Evolutionary conservation across 768 basidiomycete species (phyloP), one percentile per base, ranked within the genome.

Genomic region (Boletus subparvulus): DNA sequence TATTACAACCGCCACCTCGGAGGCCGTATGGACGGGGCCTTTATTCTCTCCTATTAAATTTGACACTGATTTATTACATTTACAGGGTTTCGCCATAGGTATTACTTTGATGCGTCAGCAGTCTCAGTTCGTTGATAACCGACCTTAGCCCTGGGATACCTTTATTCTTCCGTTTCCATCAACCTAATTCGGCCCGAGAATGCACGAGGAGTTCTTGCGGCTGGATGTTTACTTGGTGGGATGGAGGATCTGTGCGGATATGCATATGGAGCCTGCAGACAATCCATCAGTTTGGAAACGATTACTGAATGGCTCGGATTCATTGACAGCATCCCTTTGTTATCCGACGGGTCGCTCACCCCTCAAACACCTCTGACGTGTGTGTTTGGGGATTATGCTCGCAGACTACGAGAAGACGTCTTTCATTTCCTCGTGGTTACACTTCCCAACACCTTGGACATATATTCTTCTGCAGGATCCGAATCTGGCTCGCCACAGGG

Each of bases 181-280:
- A 81, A 76, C 66, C 73, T 85, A 58, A 80, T 95, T 62, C 82
- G 81, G 65, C 81, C 88, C 49, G 81, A 85, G 66, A 94, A 94
- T 73, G 88, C 92, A 54, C 85, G 92, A 67, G 86, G 85, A 19
- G 88, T 93, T 39, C 84, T 96, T 48, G 90, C 92, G 45, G 88
- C 92, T 44, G 89, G 88, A 14, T 91, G 86, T 72, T 77, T 93
- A 35, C 82, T 94, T 44, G 91, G 90, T 50, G 92, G 90, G 43
- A 89, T 94, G 88, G 85, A 92, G 44, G 90, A 94, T 36, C 77
- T 95, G 36, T 88, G 86, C 72, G 80, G 80, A 60, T 87, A 87
- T 65, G 83, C 93, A 21, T 94, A 94, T 71, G 83, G 84, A 51
- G 76, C 84, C 47, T 92, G 90, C 77, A 82, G 83, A 64, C 83